Percentiles rank a stretch among this genome's conserved stretches.
Conservation (phyloP, 352 stramenopile genomes). For the Pythium plurisporium region DNA sequence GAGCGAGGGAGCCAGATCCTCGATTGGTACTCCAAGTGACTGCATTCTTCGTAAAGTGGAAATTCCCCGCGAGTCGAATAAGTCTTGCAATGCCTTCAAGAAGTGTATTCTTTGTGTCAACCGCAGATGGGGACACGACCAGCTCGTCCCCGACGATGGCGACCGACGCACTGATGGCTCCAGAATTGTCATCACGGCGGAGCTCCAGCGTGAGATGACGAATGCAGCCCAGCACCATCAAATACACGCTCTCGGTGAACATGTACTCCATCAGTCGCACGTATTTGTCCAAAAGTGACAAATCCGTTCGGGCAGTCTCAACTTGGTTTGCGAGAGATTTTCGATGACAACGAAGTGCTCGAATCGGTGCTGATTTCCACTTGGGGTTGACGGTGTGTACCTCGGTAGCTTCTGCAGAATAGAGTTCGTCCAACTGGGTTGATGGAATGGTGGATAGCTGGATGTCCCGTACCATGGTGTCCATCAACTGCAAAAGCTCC, state of each 20-base stretch:
- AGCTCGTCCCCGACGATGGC: slow-evolving; percentile 38
- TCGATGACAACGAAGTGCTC: slow-evolving; percentile 33
- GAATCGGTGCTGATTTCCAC: slow-evolving; percentile 63
- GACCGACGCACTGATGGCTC: slow-evolving; percentile 46
- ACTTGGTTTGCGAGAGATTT: slow-evolving; percentile 31
- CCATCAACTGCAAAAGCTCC: slow-evolving; percentile 39
- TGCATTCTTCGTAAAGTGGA: slow-evolving; percentile 63
- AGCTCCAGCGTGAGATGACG: slow-evolving; percentile 33
- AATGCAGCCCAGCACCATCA: slow-evolving; percentile 53
- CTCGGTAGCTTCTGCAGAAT: slow-evolving; percentile 31
- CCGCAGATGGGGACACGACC: slow-evolving; percentile 35
- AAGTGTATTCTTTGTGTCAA: slow-evolving; percentile 48
- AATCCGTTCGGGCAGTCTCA: slow-evolving; percentile 39
- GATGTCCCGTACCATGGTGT: slow-evolving; percentile 50
- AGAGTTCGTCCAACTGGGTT: slow-evolving; percentile 47
- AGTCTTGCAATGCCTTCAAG: slow-evolving; percentile 46
- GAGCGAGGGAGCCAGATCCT: slow-evolving; percentile 31
- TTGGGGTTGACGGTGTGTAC: slow-evolving; percentile 48
- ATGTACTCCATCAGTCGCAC: slow-evolving; percentile 67
- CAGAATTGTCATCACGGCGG: slow-evolving; percentile 30
- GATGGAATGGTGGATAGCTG: slow-evolving; percentile 34
- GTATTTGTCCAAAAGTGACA: slow-evolving; percentile 41
- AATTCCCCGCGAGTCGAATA: slow-evolving; percentile 52
- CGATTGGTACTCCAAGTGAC: slow-evolving; percentile 50
- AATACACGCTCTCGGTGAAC: slow-evolving; percentile 62